phyloP scores from a whole-genome alignment of 768 basidiomycete species.

The Ephemerocybe angulata region DNA sequence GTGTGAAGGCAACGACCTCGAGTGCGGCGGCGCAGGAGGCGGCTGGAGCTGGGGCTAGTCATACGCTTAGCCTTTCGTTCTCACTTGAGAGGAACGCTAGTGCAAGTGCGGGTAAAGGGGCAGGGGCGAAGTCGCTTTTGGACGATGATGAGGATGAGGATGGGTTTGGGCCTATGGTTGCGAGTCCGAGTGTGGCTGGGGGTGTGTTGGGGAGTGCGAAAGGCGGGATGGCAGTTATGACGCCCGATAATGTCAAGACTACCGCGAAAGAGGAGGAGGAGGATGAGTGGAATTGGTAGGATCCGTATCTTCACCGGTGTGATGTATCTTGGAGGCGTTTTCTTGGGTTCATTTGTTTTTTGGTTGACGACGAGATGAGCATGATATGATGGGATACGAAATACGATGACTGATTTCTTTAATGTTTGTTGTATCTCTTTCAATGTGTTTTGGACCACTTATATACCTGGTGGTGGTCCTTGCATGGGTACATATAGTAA shows the following conservation, averaged over 20 bases:
- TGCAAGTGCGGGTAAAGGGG: conserved; percentile 39
- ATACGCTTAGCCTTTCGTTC: too few relatives aligned
- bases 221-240: conserved; percentile 6
- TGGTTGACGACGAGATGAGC: too few relatives aligned
- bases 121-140: conserved; percentile 17
- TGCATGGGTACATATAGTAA: too few relatives aligned
- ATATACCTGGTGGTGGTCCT: too few relatives aligned
- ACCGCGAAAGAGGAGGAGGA: conserved; percentile 34
- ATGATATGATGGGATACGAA: too few relatives aligned
- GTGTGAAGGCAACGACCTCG: not conserved
- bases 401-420: too few relatives aligned
- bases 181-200: conserved; percentile 15
- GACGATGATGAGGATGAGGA: conserved; percentile 25
- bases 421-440: too few relatives aligned
- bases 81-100: conserved; percentile 3
- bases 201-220: conserved; percentile 15
- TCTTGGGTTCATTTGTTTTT: not conserved
- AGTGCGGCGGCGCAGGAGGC: not conserved
- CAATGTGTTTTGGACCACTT: too few relatives aligned
- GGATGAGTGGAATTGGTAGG: conserved; percentile 62
- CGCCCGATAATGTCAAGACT: conserved; percentile 1
- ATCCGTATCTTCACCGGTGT: not conserved
- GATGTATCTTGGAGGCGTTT: too few relatives aligned
- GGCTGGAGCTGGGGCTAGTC: too few relatives aligned
- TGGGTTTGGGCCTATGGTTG: conserved; percentile 11